Conservation (phyloP, 805 yeast genomes). For the Candida cerambycidarum region DNA sequence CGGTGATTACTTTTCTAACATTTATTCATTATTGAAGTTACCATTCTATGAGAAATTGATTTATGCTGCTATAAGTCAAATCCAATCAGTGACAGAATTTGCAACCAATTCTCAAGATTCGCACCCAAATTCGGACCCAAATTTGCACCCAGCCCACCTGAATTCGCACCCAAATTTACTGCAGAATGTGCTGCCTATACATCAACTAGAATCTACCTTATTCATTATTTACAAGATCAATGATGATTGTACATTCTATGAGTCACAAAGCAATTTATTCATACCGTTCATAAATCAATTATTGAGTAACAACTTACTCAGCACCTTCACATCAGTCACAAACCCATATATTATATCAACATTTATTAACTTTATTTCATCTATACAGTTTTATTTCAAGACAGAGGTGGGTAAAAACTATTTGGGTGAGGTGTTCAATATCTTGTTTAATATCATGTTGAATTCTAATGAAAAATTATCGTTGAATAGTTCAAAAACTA, state of each 20-base stretch:
- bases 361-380: slow-evolving; percentile 56
- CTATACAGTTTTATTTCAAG: slow-evolving; percentile 60
- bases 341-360: slow-evolving; percentile 31
- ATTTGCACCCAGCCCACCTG: too few species aligned
- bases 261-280: slow-evolving; percentile 18
- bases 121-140: too few species aligned
- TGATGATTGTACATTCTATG: slow-evolving; percentile 48
- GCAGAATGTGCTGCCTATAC: background rate
- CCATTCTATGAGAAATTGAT: slow-evolving; percentile 48
- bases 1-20: slow-evolving; percentile 71
- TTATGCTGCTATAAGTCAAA: slow-evolving; percentile 28
- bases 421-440: slow-evolving; percentile 54
- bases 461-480: slow-evolving; percentile 21
- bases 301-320: slow-evolving; percentile 18
- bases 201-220: slow-evolving; percentile 56
- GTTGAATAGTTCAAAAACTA: slow-evolving; percentile 48
- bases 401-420: slow-evolving; percentile 42
- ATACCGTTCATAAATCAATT: slow-evolving; percentile 26
- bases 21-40: slow-evolving; percentile 64
- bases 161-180: too few species aligned
- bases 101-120: slow-evolving; percentile 1
- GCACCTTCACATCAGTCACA: slow-evolving; percentile 3
- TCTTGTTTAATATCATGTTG: slow-evolving; percentile 46
- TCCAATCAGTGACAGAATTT: slow-evolving; percentile 7
- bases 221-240: slow-evolving; percentile 58